A percentile compares a stretch with the other conserved stretches of the same genome.
These are phyloP conservation scores for Hypomyces perniciosus DNA, from an alignment of 2,329 filamentous ascomycete species.

Conservation along the genomic window DNA sequence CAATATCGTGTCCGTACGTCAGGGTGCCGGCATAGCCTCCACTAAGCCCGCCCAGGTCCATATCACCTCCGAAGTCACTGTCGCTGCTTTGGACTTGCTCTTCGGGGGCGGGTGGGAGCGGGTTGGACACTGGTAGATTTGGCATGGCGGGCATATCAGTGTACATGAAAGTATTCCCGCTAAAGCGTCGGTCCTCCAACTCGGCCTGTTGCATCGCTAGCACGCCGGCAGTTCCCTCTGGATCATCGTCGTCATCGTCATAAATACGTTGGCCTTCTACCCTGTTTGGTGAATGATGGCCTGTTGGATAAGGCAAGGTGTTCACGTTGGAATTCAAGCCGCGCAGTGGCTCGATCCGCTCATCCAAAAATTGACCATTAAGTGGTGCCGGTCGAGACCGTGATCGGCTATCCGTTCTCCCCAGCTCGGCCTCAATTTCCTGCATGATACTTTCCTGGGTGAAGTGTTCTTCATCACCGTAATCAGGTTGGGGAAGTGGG, in stretches of 20 bases:
- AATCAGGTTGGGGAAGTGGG: constrained; percentile 10
- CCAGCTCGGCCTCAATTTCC: constrained; percentile 51
- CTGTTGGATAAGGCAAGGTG: constrained; percentile 28
- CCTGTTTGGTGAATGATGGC: constrained; percentile 14
- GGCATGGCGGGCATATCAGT: constrained; percentile 20
- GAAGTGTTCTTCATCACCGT: constrained; percentile 31
- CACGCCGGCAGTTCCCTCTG: constrained; percentile 78
- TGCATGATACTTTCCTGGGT: constrained; percentile 51
- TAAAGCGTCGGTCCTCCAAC: constrained; percentile 58
- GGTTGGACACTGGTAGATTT: constrained; percentile 21
- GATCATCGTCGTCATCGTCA: constrained; percentile 72
- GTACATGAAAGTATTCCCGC: constrained; percentile 26
- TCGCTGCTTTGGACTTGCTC: constrained; percentile 54
- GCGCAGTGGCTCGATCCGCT: constrained; percentile 41
- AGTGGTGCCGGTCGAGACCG: constrained; percentile 33
- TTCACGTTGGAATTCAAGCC: constrained; percentile 45
- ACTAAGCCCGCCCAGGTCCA: constrained; percentile 70
- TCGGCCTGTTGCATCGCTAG: constrained; percentile 81
- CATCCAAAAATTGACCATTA: constrained; percentile 43
- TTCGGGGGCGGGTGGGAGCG: constrained; percentile 42
- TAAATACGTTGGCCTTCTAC: constrained; percentile 1
- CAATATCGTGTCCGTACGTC: constrained; percentile 44
- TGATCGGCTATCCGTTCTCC: constrained; percentile 23
- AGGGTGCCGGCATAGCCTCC: constrained; percentile 59
- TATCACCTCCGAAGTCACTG: constrained; percentile 57